These are phyloP conservation scores for Bryoglossum gracile DNA, from an alignment of 495 filamentous ascomycete species.

Conservation along the genomic window DNA sequence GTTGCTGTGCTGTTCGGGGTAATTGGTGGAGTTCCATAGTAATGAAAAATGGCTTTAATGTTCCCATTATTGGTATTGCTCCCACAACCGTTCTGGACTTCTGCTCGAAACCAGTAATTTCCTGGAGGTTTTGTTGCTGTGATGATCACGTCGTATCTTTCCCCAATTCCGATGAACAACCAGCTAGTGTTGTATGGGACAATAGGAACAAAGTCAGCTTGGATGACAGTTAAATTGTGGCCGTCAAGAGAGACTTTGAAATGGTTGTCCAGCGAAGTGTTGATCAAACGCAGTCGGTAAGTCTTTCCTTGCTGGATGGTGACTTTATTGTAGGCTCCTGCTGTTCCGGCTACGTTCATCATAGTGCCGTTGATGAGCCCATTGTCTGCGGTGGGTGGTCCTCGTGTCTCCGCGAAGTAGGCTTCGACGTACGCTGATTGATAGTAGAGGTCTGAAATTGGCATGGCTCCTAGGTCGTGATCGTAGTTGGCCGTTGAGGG, in stretches of 20 bases:
- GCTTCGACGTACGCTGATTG: not conserved
- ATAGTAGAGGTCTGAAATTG: slow-evolving; percentile 38
- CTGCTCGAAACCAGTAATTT: slow-evolving; percentile 36
- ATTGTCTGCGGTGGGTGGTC: slow-evolving; percentile 11
- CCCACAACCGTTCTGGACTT: not conserved
- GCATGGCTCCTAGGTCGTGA: slow-evolving; percentile 38
- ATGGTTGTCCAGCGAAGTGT: slow-evolving; percentile 40
- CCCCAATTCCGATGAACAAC: slow-evolving; percentile 55
- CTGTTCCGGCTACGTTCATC: not conserved
- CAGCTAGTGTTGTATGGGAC: slow-evolving; percentile 33
- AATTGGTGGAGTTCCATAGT: not conserved
- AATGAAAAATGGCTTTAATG: not conserved
- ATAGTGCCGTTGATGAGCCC: not conserved
- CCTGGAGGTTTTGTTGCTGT: slow-evolving; percentile 39
- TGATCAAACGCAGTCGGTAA: slow-evolving; percentile 43
- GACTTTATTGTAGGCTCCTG: not conserved
- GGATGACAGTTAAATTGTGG: slow-evolving; percentile 39
- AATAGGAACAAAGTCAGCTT: slow-evolving; percentile 42
- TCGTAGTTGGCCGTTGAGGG: slow-evolving; percentile 28
- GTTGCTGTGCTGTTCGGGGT: not conserved
- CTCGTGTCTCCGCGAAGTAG: not conserved
- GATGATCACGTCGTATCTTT: slow-evolving; percentile 62
- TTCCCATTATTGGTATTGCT: not conserved
- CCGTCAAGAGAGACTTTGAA: slow-evolving; percentile 42
- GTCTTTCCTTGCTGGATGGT: slow-evolving; percentile 27